These are phyloP conservation scores for Saturnispora serradocipensis DNA, from an alignment of 805 yeast genomes.

Conservation along the genomic window DNA sequence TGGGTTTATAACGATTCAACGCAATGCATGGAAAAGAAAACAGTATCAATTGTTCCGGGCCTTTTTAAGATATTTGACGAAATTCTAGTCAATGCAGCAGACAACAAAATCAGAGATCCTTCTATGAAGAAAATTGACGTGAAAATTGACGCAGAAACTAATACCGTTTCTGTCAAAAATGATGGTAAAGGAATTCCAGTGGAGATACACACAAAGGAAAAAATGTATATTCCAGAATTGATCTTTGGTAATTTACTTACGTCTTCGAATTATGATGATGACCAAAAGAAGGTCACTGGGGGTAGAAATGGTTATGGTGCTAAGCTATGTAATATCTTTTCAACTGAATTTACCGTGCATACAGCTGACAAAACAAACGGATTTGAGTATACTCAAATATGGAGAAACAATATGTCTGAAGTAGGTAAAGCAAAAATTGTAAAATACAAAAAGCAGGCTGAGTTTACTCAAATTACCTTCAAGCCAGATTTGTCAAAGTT, in stretches of 20 bases:
- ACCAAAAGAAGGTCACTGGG: slow-evolving; percentile 92
- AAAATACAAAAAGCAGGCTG: slow-evolving; percentile 47
- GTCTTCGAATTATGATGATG: slow-evolving; percentile 92
- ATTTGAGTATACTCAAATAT: slow-evolving; percentile 64
- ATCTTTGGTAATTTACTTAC: slow-evolving; percentile 93
- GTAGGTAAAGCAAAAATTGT: slow-evolving; percentile 71
- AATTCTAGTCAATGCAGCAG: slow-evolving; percentile 96
- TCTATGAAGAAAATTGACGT: slow-evolving; percentile 80
- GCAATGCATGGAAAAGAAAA: slow-evolving; percentile 47
- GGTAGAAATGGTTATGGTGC: slow-evolving; percentile 99
- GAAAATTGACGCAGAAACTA: slow-evolving; percentile 65
- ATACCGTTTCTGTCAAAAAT: slow-evolving; percentile 71
- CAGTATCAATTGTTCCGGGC: slow-evolving; percentile 87
- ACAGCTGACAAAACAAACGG: slow-evolving; percentile 70
- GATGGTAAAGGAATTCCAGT: slow-evolving; percentile 95
- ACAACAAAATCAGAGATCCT: slow-evolving; percentile 93
- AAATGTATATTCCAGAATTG: slow-evolving; percentile 89
- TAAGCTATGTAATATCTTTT: slow-evolving; percentile 90
- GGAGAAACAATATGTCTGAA: slow-evolving; percentile 80
- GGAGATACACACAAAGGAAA: slow-evolving; percentile 85
- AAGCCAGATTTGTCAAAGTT: slow-evolving; percentile 81
- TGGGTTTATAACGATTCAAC: slow-evolving; percentile 75
- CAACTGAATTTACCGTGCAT: slow-evolving; percentile 76
- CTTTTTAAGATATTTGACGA: slow-evolving; percentile 94
- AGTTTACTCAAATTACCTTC: slow-evolving; percentile 81